These are phyloP conservation scores for Aspergillus carlsbadensis DNA, from an alignment of 495 filamentous ascomycete genomes.

Conservation along the genomic window DNA sequence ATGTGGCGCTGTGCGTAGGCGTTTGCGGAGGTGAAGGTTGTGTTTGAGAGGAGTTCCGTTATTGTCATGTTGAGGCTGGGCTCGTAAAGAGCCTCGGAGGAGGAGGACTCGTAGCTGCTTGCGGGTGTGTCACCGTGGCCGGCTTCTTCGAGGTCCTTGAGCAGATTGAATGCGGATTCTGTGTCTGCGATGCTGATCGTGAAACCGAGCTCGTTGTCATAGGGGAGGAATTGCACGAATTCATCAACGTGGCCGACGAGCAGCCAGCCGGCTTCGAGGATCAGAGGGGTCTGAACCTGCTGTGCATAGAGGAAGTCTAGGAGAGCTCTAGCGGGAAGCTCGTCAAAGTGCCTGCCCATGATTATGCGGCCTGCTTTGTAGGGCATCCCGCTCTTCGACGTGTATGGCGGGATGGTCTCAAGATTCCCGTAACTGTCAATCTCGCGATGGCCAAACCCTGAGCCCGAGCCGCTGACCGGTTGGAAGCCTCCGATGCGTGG, in stretches of 20 bases:
- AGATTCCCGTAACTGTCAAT: constrained; percentile 8
- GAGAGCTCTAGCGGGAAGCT: background rate
- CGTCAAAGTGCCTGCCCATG: constrained; percentile 1
- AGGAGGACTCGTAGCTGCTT: background rate
- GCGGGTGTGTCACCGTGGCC: constrained; percentile 1
- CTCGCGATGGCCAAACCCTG: background rate
- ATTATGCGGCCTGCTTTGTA: constrained; percentile 11
- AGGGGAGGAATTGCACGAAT: constrained; percentile 13
- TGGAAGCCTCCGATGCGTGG: background rate
- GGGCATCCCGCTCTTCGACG: background rate
- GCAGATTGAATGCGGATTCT: background rate
- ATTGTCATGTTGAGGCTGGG: background rate
- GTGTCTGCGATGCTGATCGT: constrained; percentile 5
- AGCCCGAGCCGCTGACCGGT: background rate
- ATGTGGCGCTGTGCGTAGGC: background rate
- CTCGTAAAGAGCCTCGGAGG: no score
- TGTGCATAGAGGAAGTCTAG: background rate
- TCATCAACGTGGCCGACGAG: constrained; percentile 8
- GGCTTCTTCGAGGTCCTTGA: background rate
- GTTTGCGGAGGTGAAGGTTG: background rate
- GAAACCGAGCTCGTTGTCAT: constrained; percentile 7
- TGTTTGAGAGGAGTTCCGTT: background rate
- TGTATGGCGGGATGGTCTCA: constrained; percentile 10
- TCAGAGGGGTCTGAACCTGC: constrained; percentile 5
- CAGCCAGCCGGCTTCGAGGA: constrained; percentile 12